Evolutionary conservation across 2,329 filamentous ascomycete genomes (phyloP).

Genomic region (Knoxdaviesia capensis): DNA sequence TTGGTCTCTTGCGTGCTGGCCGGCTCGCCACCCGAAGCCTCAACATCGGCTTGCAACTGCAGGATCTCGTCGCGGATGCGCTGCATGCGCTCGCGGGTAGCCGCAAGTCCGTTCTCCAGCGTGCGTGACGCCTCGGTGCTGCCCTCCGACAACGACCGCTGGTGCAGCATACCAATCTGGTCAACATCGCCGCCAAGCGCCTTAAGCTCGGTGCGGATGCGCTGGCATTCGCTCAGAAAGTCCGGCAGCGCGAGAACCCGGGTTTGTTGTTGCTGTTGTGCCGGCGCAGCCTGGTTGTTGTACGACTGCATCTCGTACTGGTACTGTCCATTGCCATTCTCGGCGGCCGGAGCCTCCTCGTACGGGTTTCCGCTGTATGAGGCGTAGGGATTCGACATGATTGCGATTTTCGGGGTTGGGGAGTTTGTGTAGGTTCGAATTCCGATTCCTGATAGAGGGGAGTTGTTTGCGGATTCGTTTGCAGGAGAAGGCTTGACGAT

Average conservation of each 20-base stretch:
- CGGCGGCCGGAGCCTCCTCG: constrained; percentile 27
- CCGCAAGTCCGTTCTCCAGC: constrained; percentile 45
- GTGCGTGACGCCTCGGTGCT: constrained; percentile 24
- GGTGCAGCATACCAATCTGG: constrained; percentile 48
- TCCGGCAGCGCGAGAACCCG: constrained; percentile 36
- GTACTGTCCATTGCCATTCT: constrained; percentile 14
- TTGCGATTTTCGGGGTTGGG: too few relatives aligned
- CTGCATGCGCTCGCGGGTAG: constrained; percentile 55
- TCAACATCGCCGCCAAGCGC: constrained; percentile 46
- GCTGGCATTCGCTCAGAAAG: constrained; percentile 47
- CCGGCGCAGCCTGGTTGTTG: constrained; percentile 8
- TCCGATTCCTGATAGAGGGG: too few relatives aligned
- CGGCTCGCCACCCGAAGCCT: constrained; percentile 1
- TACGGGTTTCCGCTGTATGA: constrained; percentile 49
- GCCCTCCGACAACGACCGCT: constrained; percentile 47
- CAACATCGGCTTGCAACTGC: constrained; percentile 48
- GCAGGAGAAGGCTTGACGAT: too few relatives aligned
- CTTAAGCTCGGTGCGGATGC: constrained; percentile 46
- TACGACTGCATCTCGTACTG: constrained; percentile 37
- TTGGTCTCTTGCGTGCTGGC: constrained; percentile 47
- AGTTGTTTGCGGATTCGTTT: too few relatives aligned
- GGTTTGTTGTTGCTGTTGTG: constrained; percentile 9
- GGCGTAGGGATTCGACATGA: constrained; percentile 20
- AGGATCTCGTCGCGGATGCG: constrained; percentile 64
- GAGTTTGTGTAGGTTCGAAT: too few relatives aligned